phyloP scores from a whole-genome alignment of 2,329 filamentous ascomycete species.

The Elsinoe necatrix region DNA sequence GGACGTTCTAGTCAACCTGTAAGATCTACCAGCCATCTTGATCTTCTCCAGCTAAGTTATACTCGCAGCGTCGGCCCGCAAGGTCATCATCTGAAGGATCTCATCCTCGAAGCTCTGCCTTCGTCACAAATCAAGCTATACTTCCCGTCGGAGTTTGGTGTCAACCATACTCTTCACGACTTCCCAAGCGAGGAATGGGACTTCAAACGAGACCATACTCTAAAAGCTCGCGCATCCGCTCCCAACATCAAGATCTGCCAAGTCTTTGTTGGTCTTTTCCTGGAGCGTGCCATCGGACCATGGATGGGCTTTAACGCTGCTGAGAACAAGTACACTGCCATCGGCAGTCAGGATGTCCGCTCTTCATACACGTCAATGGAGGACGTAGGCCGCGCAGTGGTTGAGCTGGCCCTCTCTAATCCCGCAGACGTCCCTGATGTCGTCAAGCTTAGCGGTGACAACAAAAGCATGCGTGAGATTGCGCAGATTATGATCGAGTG shows the following conservation, averaged over 20 bases:
- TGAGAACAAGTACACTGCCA: constrained; percentile 25
- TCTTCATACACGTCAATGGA: constrained; percentile 29
- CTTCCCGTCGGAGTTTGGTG: constrained; percentile 33
- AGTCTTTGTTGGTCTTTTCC: constrained; percentile 29
- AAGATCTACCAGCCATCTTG: neutral
- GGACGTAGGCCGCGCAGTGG: constrained; percentile 29
- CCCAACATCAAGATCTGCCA: constrained; percentile 25
- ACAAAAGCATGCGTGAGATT: constrained; percentile 22
- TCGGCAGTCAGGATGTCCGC: constrained; percentile 23
- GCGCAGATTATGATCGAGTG: constrained; percentile 24
- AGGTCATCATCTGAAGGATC: constrained; percentile 28
- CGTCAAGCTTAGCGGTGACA: constrained; percentile 26
- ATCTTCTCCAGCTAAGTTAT: neutral
- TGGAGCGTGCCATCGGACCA: constrained; percentile 30
- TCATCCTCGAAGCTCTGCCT: constrained; percentile 23
- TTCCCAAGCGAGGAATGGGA: constrained; percentile 31
- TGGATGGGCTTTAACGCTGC: constrained; percentile 30
- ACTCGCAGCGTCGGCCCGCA: constrained; percentile 22
- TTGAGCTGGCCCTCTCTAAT: constrained; percentile 22
- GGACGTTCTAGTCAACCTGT: constrained; percentile 25
- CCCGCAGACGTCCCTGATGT: constrained; percentile 23
- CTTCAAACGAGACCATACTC: constrained; percentile 27
- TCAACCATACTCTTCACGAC: constrained; percentile 32
- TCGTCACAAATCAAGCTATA: constrained; percentile 27
- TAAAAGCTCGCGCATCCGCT: constrained; percentile 19